Evolutionary conservation across 2,329 filamentous ascomycete species (phyloP).

Genomic region (Verticillium longisporum): DNA sequence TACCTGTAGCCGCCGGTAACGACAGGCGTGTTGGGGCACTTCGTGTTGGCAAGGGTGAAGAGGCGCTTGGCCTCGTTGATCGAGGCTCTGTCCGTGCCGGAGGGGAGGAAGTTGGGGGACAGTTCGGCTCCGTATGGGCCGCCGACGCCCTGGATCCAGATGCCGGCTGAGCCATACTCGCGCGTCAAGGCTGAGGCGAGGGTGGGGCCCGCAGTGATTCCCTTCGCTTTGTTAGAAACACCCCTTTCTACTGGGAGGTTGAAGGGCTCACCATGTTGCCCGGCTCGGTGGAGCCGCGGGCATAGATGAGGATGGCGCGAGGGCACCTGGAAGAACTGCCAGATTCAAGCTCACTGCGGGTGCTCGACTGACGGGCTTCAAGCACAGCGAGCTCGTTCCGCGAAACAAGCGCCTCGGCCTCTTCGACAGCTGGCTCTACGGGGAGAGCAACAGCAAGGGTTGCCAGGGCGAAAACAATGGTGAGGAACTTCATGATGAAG

Average conservation of each 20-base stretch:
- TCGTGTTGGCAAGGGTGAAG: slow-evolving; percentile 29
- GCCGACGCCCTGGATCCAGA: slow-evolving; percentile 38
- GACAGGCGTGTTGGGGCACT: slow-evolving; percentile 35
- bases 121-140: slow-evolving; percentile 28
- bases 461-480: slow-evolving; percentile 9
- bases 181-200: slow-evolving; percentile 20
- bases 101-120: slow-evolving; percentile 26
- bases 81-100: slow-evolving; percentile 26
- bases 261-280: slow-evolving; percentile 27
- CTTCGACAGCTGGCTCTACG: slow-evolving; percentile 4
- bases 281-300: slow-evolving; percentile 28
- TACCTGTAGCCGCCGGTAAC: slow-evolving; percentile 31
- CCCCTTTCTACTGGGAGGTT: background rate
- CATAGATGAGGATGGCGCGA: slow-evolving; percentile 29
- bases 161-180: slow-evolving; percentile 14
- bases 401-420: slow-evolving; percentile 2
- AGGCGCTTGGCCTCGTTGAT: slow-evolving; percentile 33
- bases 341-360: slow-evolving; percentile 19
- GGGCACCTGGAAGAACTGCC: slow-evolving; percentile 24
- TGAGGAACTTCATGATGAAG: slow-evolving; percentile 15
- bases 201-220: slow-evolving; percentile 18
- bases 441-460: slow-evolving; percentile 10
- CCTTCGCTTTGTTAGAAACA: slow-evolving; percentile 11
- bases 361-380: slow-evolving; percentile 13
- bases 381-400: background rate